Percentiles rank a stretch among this genome's conserved stretches.
Evolutionary conservation across 2,329 filamentous ascomycete species (phyloP).

Genomic region (Lachnellula arida): DNA sequence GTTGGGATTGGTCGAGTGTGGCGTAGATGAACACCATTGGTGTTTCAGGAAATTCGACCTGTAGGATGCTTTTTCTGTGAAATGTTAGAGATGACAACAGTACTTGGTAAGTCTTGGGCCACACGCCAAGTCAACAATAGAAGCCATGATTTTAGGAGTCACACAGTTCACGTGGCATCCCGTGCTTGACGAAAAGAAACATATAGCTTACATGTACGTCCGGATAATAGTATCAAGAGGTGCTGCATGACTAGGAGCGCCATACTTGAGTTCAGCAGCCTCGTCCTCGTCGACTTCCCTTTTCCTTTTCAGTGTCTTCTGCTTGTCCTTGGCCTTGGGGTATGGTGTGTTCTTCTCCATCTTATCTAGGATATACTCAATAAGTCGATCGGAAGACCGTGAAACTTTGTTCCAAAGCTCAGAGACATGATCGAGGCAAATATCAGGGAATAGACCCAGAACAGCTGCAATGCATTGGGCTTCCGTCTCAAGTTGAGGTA

Average conservation of each 20-base stretch:
- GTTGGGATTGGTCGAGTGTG: constrained; percentile 29
- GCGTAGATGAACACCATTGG: constrained; percentile 35
- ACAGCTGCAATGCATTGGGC: constrained; percentile 34
- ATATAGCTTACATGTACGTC: constrained; percentile 16
- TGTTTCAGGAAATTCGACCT: constrained; percentile 34
- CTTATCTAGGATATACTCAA: constrained; percentile 37
- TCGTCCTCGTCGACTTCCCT: constrained; percentile 33
- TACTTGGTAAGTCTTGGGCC: too few species aligned
- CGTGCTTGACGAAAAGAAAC: too few species aligned
- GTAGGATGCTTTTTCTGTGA: constrained; percentile 22
- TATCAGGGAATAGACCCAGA: constrained; percentile 42
- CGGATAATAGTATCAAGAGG: constrained; percentile 14
- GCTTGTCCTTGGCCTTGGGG: constrained; percentile 38
- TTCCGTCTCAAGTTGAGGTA: constrained; percentile 6
- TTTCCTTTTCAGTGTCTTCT: constrained; percentile 34
- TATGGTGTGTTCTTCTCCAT: constrained; percentile 38
- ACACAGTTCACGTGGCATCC: too few species aligned
- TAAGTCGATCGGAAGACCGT: constrained; percentile 25
- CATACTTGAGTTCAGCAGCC: constrained; percentile 33
- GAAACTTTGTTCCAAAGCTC: constrained; percentile 32
- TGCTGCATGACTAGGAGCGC: constrained; percentile 25
- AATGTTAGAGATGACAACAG: constrained; percentile 5
- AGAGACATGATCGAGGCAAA: constrained; percentile 38
- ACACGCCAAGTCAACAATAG: too few species aligned
- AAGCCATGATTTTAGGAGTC: too few species aligned